phyloP scores from a whole-genome alignment of 176 grass and related monocot species.

The Cymbopogon citratus region DNA sequence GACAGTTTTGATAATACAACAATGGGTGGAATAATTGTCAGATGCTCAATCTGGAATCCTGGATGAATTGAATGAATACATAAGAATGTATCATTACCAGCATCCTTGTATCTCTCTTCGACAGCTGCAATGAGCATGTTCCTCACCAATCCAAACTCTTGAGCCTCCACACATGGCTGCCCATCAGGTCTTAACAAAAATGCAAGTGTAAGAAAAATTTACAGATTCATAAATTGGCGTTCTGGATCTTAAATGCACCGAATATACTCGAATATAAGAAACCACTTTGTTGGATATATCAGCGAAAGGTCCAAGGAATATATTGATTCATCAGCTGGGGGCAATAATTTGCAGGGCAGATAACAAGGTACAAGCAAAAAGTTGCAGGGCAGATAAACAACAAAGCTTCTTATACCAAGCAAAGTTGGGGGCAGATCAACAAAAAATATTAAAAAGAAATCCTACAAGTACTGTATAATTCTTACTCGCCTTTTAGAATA shows the following conservation, averaged over 20 bases:
- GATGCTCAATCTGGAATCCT: not conserved
- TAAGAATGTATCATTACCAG: conserved; percentile 46
- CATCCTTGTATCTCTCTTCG: conserved; percentile 93
- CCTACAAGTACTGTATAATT: not conserved
- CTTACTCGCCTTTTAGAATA: conserved; percentile 21
- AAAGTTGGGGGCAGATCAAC: not conserved
- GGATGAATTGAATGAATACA: not conserved
- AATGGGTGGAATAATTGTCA: not conserved
- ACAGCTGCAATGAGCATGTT: conserved; percentile 78
- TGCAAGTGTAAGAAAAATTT: not conserved
- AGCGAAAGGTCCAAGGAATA: not conserved
- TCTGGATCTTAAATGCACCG: not conserved
- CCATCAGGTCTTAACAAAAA: conserved; percentile 72
- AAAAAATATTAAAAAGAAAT: not conserved
- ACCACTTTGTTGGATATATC: not conserved
- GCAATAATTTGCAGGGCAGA: not conserved
- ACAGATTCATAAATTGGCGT: not conserved
- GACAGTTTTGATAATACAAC: not conserved
- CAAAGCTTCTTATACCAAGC: not conserved
- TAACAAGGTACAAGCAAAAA: not conserved
- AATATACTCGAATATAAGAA: not conserved
- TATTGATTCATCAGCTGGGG: not conserved
- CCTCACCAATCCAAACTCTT: conserved; percentile 69
- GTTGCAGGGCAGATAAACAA: not conserved
- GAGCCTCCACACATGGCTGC: conserved; percentile 58